Evolutionary conservation across 1,284 basidiomycete species (phyloP).

Genomic region (Ustilago nuda): DNA sequence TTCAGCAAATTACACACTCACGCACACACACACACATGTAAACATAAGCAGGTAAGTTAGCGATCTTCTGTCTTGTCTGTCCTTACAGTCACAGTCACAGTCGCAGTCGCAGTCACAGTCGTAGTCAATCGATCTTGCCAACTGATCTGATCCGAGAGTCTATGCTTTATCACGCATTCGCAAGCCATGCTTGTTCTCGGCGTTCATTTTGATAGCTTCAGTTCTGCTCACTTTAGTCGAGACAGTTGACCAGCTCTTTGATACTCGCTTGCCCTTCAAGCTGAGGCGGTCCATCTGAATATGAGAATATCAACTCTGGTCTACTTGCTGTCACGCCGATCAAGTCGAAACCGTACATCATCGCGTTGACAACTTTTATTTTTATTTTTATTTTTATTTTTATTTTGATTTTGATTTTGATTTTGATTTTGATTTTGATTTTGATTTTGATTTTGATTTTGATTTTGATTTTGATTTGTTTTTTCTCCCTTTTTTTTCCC

Average conservation of each 20-base stretch:
- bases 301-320: too few relatives aligned
- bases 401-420: too few relatives aligned
- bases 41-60: neutral
- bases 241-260: too few relatives aligned
- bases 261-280: too few relatives aligned
- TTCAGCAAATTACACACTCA: neutral
- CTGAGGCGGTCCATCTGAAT: too few relatives aligned
- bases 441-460: rapidly evolving
- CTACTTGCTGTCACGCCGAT: too few relatives aligned
- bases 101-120: neutral
- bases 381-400: too few relatives aligned
- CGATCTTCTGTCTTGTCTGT: too few relatives aligned
- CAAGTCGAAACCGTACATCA: too few relatives aligned
- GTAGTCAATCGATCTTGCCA: slow-evolving; percentile 2
- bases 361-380: too few relatives aligned
- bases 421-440: rapidly evolving
- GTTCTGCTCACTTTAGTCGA: neutral
- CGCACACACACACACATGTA: slow-evolving; percentile 1
- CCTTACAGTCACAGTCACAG: too few relatives aligned
- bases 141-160: neutral
- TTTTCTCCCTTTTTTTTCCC: neutral
- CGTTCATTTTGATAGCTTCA: neutral
- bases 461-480: rapidly evolving
- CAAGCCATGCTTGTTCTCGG: slow-evolving; percentile 5
- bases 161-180: neutral